phyloP scores from a whole-genome alignment of 106 monocot genomes.

The Dendrobium officinale region DNA sequence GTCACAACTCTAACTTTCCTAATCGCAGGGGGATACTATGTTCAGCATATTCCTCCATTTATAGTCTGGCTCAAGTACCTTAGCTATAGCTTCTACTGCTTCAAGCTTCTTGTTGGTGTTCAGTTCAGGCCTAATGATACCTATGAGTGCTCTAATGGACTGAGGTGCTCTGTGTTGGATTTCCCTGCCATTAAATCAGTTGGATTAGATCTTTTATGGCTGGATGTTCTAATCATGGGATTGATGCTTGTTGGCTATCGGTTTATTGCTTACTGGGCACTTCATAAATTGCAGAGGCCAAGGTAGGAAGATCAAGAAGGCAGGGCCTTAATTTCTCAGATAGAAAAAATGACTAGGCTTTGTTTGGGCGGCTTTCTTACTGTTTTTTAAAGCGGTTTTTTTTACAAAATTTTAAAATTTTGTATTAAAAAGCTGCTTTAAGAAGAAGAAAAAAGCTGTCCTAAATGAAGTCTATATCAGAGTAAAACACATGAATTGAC shows the following conservation, averaged over 20 bases:
- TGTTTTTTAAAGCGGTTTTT: too few species aligned
- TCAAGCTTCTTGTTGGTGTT: constrained; percentile 45
- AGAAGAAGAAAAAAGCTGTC: too few species aligned
- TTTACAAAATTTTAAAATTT: too few species aligned
- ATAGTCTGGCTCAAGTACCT: constrained; percentile 68
- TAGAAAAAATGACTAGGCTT: too few species aligned
- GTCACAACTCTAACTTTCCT: constrained; percentile 67
- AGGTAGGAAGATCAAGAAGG: too few species aligned
- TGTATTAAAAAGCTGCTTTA: too few species aligned
- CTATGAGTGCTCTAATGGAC: constrained; percentile 41
- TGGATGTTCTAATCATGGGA: constrained; percentile 56
- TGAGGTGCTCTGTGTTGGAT: constrained; percentile 36
- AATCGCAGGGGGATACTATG: constrained; percentile 62
- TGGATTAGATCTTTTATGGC: constrained; percentile 41
- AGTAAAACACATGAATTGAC: too few species aligned
- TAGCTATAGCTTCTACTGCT: constrained; percentile 73
- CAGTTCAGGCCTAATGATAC: constrained; percentile 32
- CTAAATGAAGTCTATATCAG: too few species aligned
- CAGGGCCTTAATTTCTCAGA: too few species aligned
- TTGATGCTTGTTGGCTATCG: constrained; percentile 61
- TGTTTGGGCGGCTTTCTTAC: too few species aligned
- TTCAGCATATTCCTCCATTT: constrained; percentile 60
- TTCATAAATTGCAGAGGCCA: background rate
- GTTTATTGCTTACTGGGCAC: constrained; percentile 40
- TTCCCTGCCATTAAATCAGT: constrained; percentile 47